Percentiles rank a stretch among this genome's conserved stretches.
phyloP scores from a whole-genome alignment of 1,284 basidiomycete genomes.

The Mycena sp. region DNA sequence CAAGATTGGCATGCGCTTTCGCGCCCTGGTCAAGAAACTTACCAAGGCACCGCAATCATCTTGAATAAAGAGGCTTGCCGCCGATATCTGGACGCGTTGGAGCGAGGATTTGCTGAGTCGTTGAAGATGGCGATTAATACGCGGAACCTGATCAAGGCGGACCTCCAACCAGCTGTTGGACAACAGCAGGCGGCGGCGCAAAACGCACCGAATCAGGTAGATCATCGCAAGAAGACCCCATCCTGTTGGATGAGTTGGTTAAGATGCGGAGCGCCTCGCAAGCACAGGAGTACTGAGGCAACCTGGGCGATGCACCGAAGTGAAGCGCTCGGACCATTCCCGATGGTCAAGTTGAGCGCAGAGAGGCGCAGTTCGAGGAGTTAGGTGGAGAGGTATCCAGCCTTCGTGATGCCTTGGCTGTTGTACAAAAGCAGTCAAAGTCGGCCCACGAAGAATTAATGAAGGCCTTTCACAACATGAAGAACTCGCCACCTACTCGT shows the following conservation, averaged over 20 bases:
- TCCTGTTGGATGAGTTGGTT: slow-evolving; percentile 6
- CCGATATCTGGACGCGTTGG: slow-evolving; percentile 3
- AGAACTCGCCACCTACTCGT: background rate
- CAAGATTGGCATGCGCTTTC: slow-evolving; percentile 5
- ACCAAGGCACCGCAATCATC: slow-evolving; percentile 5
- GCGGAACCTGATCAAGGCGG: slow-evolving; percentile 13
- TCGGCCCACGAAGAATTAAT: slow-evolving; percentile 10
- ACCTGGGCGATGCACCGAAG: background rate
- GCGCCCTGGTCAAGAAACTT: background rate
- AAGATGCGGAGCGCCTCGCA: slow-evolving; percentile 12
- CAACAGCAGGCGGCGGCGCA: background rate
- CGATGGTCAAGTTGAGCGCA: slow-evolving; percentile 1
- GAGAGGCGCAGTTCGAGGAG: slow-evolving; percentile 6
- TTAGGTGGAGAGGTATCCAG: slow-evolving; percentile 13
- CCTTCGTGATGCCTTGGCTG: background rate
- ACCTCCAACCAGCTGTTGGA: background rate
- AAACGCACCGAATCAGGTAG: too few species aligned
- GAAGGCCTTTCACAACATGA: slow-evolving; percentile 2
- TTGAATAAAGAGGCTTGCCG: too few species aligned
- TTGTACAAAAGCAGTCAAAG: slow-evolving; percentile 1
- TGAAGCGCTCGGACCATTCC: slow-evolving; percentile 11
- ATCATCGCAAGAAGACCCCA: slow-evolving; percentile 10
- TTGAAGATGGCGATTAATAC: slow-evolving; percentile 9
- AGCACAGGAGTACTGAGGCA: slow-evolving; percentile 1
- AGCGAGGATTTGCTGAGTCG: slow-evolving; percentile 4